These are phyloP conservation scores for Ceriops zippeliana DNA, from an alignment of 345 rosid species.

Conservation along the genomic window DNA sequence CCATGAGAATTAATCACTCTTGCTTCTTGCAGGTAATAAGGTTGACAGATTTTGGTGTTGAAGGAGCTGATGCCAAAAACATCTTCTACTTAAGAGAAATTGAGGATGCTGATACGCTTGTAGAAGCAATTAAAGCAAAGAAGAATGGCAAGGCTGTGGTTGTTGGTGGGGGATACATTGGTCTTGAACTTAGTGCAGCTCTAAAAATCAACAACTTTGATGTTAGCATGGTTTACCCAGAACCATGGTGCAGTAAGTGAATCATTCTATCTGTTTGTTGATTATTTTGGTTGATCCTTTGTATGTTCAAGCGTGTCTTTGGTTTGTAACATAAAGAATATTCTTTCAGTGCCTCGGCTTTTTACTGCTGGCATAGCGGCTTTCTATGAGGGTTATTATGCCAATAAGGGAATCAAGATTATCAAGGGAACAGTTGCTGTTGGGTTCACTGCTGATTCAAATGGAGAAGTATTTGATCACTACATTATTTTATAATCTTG, in stretches of 20 bases:
- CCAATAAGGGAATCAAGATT: slow-evolving; percentile 76
- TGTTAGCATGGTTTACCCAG: slow-evolving; percentile 95
- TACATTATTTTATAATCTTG: neutral
- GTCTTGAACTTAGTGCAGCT: slow-evolving; percentile 91
- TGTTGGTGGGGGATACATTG: slow-evolving; percentile 98
- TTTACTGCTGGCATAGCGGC: slow-evolving; percentile 88
- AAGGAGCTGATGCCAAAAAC: slow-evolving; percentile 91
- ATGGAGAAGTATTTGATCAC: slow-evolving; percentile 59
- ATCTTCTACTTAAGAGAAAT: slow-evolving; percentile 87
- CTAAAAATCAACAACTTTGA: slow-evolving; percentile 65
- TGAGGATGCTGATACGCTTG: slow-evolving; percentile 76
- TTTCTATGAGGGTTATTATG: slow-evolving; percentile 89
- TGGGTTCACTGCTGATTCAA: slow-evolving; percentile 73
- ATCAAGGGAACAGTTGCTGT: slow-evolving; percentile 94
- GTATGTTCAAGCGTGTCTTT: neutral
- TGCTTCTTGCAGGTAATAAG: slow-evolving; percentile 55
- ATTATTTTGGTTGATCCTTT: neutral
- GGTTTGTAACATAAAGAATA: slow-evolving; percentile 8
- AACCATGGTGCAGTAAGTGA: slow-evolving; percentile 99
- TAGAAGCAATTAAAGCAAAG: slow-evolving; percentile 75
- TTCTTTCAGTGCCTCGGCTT: slow-evolving; percentile 92
- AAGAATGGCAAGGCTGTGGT: slow-evolving; percentile 88
- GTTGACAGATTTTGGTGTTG: slow-evolving; percentile 83
- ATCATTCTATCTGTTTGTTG: neutral
- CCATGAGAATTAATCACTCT: slow-evolving; percentile 4